Conservation (phyloP, 2,329 filamentous ascomycete genomes). For the Tolypocladium pustulatum region DNA sequence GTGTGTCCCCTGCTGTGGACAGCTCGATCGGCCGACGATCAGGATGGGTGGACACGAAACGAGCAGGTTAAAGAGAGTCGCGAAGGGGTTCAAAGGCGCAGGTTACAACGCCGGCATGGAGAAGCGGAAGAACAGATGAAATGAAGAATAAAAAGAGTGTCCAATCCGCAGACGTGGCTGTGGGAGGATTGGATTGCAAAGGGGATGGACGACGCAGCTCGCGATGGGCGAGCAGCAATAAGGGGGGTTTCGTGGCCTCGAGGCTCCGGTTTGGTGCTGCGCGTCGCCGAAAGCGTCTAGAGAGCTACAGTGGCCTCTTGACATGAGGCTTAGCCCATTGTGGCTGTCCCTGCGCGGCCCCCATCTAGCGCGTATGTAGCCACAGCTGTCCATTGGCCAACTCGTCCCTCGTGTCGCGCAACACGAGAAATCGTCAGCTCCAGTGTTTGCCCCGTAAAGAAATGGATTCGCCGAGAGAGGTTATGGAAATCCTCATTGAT, state of each 20-base stretch:
- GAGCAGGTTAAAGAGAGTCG: conserved; percentile 9
- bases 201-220: neutral
- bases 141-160: neutral
- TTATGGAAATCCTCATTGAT: too few relatives aligned
- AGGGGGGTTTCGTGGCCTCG: neutral
- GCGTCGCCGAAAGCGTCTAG: neutral
- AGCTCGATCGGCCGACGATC: neutral
- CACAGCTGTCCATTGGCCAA: neutral
- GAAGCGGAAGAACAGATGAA: neutral
- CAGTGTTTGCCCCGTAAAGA: neutral
- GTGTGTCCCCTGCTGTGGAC: neutral
- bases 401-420: neutral
- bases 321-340: neutral
- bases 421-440: neutral
- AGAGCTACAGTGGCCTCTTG: conserved; percentile 2
- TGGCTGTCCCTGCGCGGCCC: neutral
- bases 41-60: neutral
- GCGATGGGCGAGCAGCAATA: neutral
- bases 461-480: neutral
- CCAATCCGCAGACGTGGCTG: neutral
- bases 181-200: conserved; percentile 1
- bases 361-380: neutral
- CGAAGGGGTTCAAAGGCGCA: conserved; percentile 5
- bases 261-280: neutral
- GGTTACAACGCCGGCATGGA: conserved; percentile 5